phyloP scores from a whole-genome alignment of 805 yeast species.

The Metschnikowia bowlesiae region DNA sequence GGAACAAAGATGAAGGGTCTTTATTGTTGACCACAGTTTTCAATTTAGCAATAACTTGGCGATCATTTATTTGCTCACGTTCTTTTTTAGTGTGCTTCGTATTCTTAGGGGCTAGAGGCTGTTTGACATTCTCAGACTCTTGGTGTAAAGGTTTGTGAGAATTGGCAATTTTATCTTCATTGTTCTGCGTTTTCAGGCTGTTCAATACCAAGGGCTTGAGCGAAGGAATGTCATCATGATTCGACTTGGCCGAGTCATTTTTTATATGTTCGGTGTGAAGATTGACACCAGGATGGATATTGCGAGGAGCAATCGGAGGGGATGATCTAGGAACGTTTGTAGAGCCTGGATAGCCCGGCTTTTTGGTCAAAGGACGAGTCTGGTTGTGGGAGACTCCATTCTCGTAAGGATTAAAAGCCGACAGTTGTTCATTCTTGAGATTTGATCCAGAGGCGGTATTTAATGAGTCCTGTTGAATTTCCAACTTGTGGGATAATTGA shows the following conservation, averaged over 20 bases:
- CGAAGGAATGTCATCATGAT: constrained; percentile 2
- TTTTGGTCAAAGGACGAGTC: constrained; percentile 12
- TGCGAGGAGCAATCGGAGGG: constrained; percentile 31
- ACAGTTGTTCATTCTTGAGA: not conserved
- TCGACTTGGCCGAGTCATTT: constrained; percentile 20
- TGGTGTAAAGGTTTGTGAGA: constrained; percentile 11
- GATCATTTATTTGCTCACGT: constrained; percentile 62
- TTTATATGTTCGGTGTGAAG: constrained; percentile 25
- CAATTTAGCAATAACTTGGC: constrained; percentile 77
- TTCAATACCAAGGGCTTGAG: constrained; percentile 14
- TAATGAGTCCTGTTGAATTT: not conserved
- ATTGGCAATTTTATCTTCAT: constrained; percentile 7
- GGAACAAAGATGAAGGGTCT: constrained; percentile 83
- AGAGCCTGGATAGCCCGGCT: constrained; percentile 24
- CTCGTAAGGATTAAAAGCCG: constrained; percentile 1
- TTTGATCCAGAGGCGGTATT: not conserved
- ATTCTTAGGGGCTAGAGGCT: constrained; percentile 21
- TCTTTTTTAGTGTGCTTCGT: constrained; percentile 40
- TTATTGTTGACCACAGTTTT: constrained; percentile 74
- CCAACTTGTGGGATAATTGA: not conserved
- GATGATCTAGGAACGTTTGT: constrained; percentile 15
- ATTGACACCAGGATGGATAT: constrained; percentile 31
- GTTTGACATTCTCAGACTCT: not conserved
- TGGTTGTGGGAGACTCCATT: constrained; percentile 13
- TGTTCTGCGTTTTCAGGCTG: constrained; percentile 11